Base-by-base conservation (phyloP, 257 asterid genomes). In the Nicotiana attenuata region DNA sequence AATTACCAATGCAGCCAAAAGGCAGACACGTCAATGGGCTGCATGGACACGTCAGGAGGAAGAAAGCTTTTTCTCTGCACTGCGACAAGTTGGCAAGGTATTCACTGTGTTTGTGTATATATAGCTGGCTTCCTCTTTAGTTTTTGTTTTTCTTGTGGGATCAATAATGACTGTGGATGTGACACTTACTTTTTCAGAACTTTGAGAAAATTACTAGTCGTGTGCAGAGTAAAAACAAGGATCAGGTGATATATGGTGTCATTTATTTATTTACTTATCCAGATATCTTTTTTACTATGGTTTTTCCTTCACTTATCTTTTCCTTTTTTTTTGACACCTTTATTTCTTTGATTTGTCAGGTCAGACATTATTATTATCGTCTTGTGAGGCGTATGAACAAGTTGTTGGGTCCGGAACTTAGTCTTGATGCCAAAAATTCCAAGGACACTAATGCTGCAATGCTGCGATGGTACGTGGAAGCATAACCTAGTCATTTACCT, bases 31-130 rank as follows among this genome's bases (percentile, higher is more conserved):
- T 57, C 98, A 92, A 87, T 96, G 99, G 99, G 99, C 99, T 87
- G 99, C 99, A 84, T 96, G 99, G 99, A 96, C 99, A 57, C 98
- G 97, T 77, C 96, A 94, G 80, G 99, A 96, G 88, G 99, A 96
- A 87, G 99, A 96, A 86, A 92, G 97, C 82, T 96, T 96, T 86
- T 96, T 94, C 83, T 84, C 91, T 79, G 99, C 98, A 63, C 86
- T 96, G 81, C 97, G 99, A 77, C 99, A 91, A 90, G 97, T 93
- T 90, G 99, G 99, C 87, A 96, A 96, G 99, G 99, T 87, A 88
- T 88, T 45, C 81, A 53, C 83, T 60, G 31, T 73, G 45, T 76
- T 66, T 61, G 81, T 69, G 53, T 69, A 64, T 85, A 80, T 69
- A 16, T 77, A 60, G 55, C 55, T 81, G 59, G 26, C 45, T 26